These are phyloP conservation scores for Monosporozyma servazzii DNA, from an alignment of 805 yeast genomes.

Conservation along the genomic window DNA sequence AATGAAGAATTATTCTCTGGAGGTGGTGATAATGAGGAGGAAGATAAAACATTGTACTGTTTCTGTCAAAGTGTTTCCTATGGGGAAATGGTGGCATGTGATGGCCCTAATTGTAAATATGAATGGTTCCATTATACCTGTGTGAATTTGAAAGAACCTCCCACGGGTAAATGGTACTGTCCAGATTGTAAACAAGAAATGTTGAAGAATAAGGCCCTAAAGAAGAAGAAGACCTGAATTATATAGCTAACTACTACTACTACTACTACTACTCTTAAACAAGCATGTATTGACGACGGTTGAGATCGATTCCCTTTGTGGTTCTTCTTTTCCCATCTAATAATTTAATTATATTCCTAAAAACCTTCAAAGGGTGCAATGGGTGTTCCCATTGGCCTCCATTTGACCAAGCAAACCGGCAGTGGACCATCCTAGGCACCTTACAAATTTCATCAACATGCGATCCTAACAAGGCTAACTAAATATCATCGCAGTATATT, in stretches of 20 bases:
- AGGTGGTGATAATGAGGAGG: constrained; percentile 35
- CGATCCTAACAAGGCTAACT: too few relatives aligned
- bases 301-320: not conserved
- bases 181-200: constrained; percentile 55
- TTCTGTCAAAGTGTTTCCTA: constrained; percentile 89
- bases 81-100: constrained; percentile 97
- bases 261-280: too few relatives aligned
- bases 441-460: too few relatives aligned
- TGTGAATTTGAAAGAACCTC: constrained; percentile 82
- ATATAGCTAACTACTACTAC: not conserved
- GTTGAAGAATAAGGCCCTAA: constrained; percentile 24
- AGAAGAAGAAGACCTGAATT: constrained; percentile 11
- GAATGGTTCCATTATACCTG: constrained; percentile 98
- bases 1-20: constrained; percentile 31
- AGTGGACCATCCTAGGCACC: not conserved
- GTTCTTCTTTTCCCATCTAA: not conserved
- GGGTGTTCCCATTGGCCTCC: too few relatives aligned
- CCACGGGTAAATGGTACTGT: constrained; percentile 91
- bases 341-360: not conserved
- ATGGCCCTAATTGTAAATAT: constrained; percentile 73
- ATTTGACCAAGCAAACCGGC: not conserved
- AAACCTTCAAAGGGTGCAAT: not conserved
- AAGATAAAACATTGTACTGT: constrained; percentile 69
- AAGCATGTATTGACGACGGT: not conserved
- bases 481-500: not conserved